These are phyloP conservation scores for Eremothecium sinecaudum DNA, from an alignment of 1,139 yeast species.

Conservation along the genomic window DNA sequence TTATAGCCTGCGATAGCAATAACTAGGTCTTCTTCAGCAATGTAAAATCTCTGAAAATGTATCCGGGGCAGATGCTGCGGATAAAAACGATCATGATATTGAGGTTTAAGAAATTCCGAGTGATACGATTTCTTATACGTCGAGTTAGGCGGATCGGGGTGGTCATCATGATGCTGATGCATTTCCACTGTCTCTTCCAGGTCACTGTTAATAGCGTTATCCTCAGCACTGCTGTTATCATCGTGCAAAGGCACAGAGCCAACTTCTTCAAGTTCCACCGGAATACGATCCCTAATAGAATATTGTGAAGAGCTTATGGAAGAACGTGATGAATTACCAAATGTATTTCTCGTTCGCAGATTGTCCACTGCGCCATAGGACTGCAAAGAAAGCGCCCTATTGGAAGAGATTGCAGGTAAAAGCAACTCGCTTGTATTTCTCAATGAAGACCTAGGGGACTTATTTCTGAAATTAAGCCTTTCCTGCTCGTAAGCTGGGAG, in stretches of 20 bases:
- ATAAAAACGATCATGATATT: conserved; percentile 37
- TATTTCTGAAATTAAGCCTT: conserved; percentile 30
- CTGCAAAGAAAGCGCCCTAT: conserved; percentile 13
- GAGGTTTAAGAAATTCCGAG: conserved; percentile 29
- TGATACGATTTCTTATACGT: conserved; percentile 16
- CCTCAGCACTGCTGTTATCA: conserved; percentile 16
- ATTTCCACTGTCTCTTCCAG: conserved; percentile 20
- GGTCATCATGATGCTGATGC: conserved; percentile 20
- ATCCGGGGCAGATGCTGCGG: conserved; percentile 38
- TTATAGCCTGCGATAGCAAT: conserved; percentile 87
- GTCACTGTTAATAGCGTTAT: conserved; percentile 12
- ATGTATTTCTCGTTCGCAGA: background rate
- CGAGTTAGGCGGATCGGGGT: conserved; percentile 17
- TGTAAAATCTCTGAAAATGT: conserved; percentile 69
- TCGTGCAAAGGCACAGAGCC: conserved; percentile 15
- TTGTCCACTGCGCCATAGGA: conserved; percentile 13
- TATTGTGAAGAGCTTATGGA: conserved; percentile 31
- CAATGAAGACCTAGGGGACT: conserved; percentile 25
- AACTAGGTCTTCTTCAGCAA: conserved; percentile 91
- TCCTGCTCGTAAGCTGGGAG: conserved; percentile 39
- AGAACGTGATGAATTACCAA: conserved; percentile 25
- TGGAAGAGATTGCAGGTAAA: conserved; percentile 7
- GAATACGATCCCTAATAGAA: conserved; percentile 39
- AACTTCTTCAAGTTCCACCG: conserved; percentile 32
- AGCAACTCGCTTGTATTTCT: conserved; percentile 11